Base-by-base conservation (phyloP, 148 eudicot genomes). In the Silene conica region DNA sequence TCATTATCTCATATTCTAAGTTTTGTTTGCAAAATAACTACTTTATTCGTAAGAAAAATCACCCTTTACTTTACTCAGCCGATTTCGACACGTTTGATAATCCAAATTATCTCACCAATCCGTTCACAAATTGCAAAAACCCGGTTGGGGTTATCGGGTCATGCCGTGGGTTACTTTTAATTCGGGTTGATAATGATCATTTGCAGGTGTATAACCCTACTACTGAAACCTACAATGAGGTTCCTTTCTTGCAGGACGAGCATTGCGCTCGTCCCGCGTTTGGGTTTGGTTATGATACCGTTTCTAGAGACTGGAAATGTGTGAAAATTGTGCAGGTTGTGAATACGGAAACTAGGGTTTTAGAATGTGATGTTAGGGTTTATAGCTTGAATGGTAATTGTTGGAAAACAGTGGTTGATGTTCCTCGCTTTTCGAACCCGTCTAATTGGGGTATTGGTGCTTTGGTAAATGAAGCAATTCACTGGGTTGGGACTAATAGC, bases 81-180 rank as follows among this genome's bases (percentile, higher is more conserved):
- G 75, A 72, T 60, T 60, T 59, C 13, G 67, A 72, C 31, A 18
- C 67, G 3, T 72, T 72, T 2, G 75, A 22, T 13, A 72, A 72
- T 57, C 56, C 41, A 1, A 1, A 21, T 43, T 57, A 16, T 10
- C 75, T 72, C 20, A 15, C 55, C 45, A 55, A 72, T 31, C 67
- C 75, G 21, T 60, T 34, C 18, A 60, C 23, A 58, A 21, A 43
- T 43, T 3, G 14, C 5, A 6, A 22, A 0, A 41, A 20, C 14
- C 2, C 0, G 20, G 67, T 43, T 0, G 6, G 26, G 57, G 21
- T 72, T 43, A 2, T 41, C 20, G 75, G 75, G 16, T 59, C 67
- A 7, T 72, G 66, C 22, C 59, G 72, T 52, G 72, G 75, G 1
- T 43, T 22, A 34, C 67, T 72, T 59, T 43, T 41, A 19, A 52